Evolutionary conservation across 352 stramenopile species (phyloP).

Genomic region (Phytophthora meadii): DNA sequence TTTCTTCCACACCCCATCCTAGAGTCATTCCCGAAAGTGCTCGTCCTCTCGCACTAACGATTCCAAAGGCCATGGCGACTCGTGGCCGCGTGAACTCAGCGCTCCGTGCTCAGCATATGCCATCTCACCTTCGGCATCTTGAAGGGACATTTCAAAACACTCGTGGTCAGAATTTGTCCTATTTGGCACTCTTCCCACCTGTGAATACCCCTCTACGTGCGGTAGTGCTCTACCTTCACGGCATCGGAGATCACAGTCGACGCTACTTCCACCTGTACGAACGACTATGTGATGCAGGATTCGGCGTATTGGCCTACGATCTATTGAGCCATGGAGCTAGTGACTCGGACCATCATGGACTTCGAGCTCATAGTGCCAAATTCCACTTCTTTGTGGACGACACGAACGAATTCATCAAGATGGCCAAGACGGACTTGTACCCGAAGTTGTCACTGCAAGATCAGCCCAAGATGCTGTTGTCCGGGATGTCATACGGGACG

Average conservation of each 20-base stretch:
- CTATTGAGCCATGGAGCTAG: constrained; percentile 55
- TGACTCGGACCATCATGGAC: constrained; percentile 37
- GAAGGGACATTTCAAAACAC: constrained; percentile 49
- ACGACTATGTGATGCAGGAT: constrained; percentile 42
- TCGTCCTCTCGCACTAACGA: background rate
- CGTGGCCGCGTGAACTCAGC: constrained; percentile 26
- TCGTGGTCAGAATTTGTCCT: constrained; percentile 49
- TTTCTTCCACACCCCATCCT: constrained; percentile 7
- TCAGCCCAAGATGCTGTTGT: constrained; percentile 52
- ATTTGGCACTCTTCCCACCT: constrained; percentile 48
- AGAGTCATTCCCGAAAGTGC: constrained; percentile 8
- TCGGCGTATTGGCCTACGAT: constrained; percentile 58
- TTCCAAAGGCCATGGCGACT: constrained; percentile 11
- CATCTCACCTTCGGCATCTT: constrained; percentile 38
- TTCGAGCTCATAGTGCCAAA: constrained; percentile 39
- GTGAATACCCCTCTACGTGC: constrained; percentile 30
- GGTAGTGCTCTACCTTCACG: constrained; percentile 62
- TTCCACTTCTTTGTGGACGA: constrained; percentile 66
- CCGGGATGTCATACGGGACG: constrained; percentile 71
- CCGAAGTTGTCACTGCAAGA: constrained; percentile 14
- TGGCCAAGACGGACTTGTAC: constrained; percentile 47
- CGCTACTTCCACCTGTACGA: constrained; percentile 58
- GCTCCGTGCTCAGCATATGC: constrained; percentile 48
- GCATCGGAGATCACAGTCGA: constrained; percentile 52
- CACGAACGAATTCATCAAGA: constrained; percentile 50